A percentile compares a stretch with the other conserved stretches of the same genome.
phyloP scores from a whole-genome alignment of 371 early-diverging fungal genomes.

The Haplosporangium sp. region DNA sequence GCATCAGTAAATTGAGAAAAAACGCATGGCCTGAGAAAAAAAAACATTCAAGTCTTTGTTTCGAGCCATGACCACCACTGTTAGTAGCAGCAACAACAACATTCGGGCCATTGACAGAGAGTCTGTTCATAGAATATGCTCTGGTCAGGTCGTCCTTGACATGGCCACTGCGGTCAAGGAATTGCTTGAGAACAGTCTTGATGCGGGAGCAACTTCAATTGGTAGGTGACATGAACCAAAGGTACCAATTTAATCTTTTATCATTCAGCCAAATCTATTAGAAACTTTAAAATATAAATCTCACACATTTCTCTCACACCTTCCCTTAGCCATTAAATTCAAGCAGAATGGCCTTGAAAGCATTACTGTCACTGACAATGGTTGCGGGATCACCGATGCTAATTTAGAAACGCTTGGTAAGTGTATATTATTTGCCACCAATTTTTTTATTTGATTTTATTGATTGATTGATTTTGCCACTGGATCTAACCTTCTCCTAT shows the following conservation, averaged over 20 bases:
- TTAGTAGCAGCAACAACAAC: slow-evolving; percentile 12
- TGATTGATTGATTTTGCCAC: neutral
- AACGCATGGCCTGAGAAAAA: no score
- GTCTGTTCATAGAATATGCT: slow-evolving; percentile 83
- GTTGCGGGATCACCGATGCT: slow-evolving; percentile 77
- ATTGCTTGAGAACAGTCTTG: slow-evolving; percentile 97
- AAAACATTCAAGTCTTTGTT: no score
- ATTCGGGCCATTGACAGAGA: slow-evolving; percentile 50
- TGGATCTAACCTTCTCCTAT: neutral
- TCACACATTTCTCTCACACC: no score
- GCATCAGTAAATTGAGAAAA: no score
- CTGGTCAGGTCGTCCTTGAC: slow-evolving; percentile 94
- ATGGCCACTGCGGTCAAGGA: slow-evolving; percentile 93
- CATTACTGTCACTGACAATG: slow-evolving; percentile 90
- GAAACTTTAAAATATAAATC: no score
- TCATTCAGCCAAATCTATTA: no score
- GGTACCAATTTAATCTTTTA: no score
- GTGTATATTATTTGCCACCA: slow-evolving; percentile 21
- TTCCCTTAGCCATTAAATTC: slow-evolving; percentile 77
- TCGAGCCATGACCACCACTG: neutral
- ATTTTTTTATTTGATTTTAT: slow-evolving; percentile 1
- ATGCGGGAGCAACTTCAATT: slow-evolving; percentile 89
- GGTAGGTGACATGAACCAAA: slow-evolving; percentile 58
- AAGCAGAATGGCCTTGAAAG: slow-evolving; percentile 82
- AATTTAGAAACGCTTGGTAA: slow-evolving; percentile 78